phyloP scores from a whole-genome alignment of 345 rosid species.

The Toxicodendron radicans region DNA sequence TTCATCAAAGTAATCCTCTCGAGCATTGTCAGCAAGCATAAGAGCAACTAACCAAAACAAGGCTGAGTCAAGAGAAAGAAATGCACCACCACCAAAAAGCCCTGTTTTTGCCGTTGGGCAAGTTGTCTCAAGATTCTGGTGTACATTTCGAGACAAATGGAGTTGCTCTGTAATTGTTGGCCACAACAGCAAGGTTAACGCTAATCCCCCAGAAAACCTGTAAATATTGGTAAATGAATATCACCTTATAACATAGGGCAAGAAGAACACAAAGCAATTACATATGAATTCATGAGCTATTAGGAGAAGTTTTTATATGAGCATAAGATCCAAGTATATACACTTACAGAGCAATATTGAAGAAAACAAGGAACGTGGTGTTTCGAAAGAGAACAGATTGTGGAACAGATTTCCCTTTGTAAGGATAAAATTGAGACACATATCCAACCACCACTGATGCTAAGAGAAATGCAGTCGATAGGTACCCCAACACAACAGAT shows the following conservation, averaged over 20 bases:
- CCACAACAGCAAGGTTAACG: constrained; percentile 55
- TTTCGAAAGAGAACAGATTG: constrained; percentile 59
- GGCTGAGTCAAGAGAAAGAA: constrained; percentile 71
- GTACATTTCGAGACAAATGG: constrained; percentile 60
- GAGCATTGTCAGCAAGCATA: constrained; percentile 75
- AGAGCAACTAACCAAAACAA: constrained; percentile 80
- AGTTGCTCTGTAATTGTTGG: constrained; percentile 79
- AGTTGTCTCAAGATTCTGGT: constrained; percentile 39
- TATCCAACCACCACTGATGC: constrained; percentile 53
- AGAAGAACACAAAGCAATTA: not conserved
- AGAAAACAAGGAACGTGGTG: constrained; percentile 60
- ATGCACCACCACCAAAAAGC: constrained; percentile 80
- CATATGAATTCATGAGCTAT: no score
- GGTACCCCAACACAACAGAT: constrained; percentile 58
- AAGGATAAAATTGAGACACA: constrained; percentile 66
- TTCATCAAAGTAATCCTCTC: constrained; percentile 82
- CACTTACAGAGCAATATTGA: constrained; percentile 75
- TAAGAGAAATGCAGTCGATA: constrained; percentile 62
- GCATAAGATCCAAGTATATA: not conserved
- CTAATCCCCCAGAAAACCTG: constrained; percentile 67
- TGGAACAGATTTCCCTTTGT: constrained; percentile 75
- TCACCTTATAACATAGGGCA: not conserved
- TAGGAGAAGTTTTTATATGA: no score
- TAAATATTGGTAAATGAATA: not conserved
- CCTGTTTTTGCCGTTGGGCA: constrained; percentile 92